Percentiles rank a stretch among this genome's conserved stretches.
These are phyloP conservation scores for Hypholoma fasciculare DNA, from an alignment of 768 basidiomycete genomes.

Conservation along the genomic window DNA sequence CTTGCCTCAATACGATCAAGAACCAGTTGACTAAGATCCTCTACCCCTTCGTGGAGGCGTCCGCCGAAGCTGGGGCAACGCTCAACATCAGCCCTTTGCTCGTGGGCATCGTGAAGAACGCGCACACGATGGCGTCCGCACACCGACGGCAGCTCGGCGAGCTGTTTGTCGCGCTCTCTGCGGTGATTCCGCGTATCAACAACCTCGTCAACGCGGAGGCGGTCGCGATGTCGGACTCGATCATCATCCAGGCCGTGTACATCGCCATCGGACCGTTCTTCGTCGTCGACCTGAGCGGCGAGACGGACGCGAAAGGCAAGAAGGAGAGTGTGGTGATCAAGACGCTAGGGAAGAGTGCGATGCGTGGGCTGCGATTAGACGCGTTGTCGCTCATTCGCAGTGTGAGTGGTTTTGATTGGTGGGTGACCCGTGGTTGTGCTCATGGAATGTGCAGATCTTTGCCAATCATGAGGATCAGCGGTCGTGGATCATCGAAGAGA, in stretches of 20 bases:
- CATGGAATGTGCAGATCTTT: slow-evolving; percentile 63
- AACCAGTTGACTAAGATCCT: slow-evolving; percentile 77
- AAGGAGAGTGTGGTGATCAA: slow-evolving; percentile 61
- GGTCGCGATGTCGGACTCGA: slow-evolving; percentile 82
- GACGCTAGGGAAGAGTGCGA: slow-evolving; percentile 75
- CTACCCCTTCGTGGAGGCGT: slow-evolving; percentile 84
- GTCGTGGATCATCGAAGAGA: slow-evolving; percentile 98
- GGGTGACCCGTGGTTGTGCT: not conserved
- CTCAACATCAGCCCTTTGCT: slow-evolving; percentile 48
- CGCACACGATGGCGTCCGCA: slow-evolving; percentile 29
- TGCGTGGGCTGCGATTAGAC: slow-evolving; percentile 80
- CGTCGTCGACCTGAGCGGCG: slow-evolving; percentile 65
- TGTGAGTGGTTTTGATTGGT: slow-evolving; percentile 45
- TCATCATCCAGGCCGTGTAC: slow-evolving; percentile 92
- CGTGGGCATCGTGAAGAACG: slow-evolving; percentile 48
- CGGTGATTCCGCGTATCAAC: slow-evolving; percentile 74
- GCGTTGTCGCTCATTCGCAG: slow-evolving; percentile 83
- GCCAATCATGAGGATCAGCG: slow-evolving; percentile 89
- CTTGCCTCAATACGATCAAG: slow-evolving; percentile 76
- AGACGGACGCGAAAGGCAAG: slow-evolving; percentile 44
- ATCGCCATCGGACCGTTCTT: slow-evolving; percentile 95
- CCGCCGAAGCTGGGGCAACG: slow-evolving; percentile 37
- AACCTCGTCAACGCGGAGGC: slow-evolving; percentile 70
- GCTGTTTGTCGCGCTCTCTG: slow-evolving; percentile 70
- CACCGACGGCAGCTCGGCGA: slow-evolving; percentile 58